Evolutionary conservation across 805 yeast species (phyloP).

Genomic region (Candida maltosa): DNA sequence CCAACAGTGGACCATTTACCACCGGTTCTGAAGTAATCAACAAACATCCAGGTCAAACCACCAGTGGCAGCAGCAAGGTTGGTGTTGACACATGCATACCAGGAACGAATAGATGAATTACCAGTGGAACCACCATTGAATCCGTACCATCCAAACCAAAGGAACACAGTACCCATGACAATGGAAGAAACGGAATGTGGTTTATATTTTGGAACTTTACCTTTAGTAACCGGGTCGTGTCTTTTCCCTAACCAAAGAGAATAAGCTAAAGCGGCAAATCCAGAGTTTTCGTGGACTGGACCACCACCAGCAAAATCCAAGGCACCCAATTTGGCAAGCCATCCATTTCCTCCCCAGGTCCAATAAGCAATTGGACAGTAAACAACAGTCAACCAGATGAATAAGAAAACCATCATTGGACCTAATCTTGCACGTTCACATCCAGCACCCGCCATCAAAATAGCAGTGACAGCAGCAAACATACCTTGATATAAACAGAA

Average conservation of each 20-base stretch:
- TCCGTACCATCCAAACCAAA: slow-evolving; percentile 99
- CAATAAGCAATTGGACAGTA: slow-evolving; percentile 95
- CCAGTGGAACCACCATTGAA: slow-evolving; percentile 99
- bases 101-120: slow-evolving; percentile 86
- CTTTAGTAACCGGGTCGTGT: slow-evolving; percentile 69
- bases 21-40: slow-evolving; percentile 83
- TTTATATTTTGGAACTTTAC: slow-evolving; percentile 79
- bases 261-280: slow-evolving; percentile 92
- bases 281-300: slow-evolving; percentile 94
- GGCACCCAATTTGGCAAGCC: slow-evolving; percentile 81
- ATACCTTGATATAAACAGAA: slow-evolving; percentile 92
- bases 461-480: slow-evolving; percentile 93
- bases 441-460: slow-evolving; percentile 95
- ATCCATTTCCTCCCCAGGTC: slow-evolving; percentile 95
- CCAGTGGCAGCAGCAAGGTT: slow-evolving; percentile 92
- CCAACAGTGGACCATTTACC: slow-evolving; percentile 93
- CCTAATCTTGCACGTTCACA: slow-evolving; percentile 95
- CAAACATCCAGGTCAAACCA: slow-evolving; percentile 90
- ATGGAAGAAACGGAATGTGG: slow-evolving; percentile 92
- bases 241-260: slow-evolving; percentile 92
- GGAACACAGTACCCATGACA: slow-evolving; percentile 87
- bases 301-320: slow-evolving; percentile 99
- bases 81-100: slow-evolving; percentile 91
- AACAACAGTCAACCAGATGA: slow-evolving; percentile 91
- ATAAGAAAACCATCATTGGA: slow-evolving; percentile 93